Percentiles rank a stretch among this genome's conserved stretches.
These are phyloP conservation scores for Cyclotella atomus DNA, from an alignment of 108 stramenopile species.

Conservation along the genomic window DNA sequence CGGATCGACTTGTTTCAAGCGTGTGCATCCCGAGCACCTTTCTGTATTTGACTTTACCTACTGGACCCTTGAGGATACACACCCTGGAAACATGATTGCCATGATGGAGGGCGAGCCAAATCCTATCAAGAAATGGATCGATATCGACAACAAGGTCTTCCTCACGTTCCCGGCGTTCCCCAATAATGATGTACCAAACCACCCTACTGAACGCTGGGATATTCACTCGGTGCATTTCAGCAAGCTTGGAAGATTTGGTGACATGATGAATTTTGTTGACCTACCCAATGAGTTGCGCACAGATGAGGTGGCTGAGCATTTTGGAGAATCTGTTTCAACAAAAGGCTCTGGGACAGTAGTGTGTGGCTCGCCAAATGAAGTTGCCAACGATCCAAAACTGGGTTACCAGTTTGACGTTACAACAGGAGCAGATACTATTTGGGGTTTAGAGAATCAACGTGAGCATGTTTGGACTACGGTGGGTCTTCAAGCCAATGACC, in stretches of 20 bases:
- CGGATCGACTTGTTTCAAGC: conserved; percentile 25
- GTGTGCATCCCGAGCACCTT: conserved; percentile 49
- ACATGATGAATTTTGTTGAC: conserved; percentile 33
- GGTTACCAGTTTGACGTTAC: conserved; percentile 28
- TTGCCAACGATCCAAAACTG: conserved; percentile 51
- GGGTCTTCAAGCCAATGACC: conserved; percentile 67
- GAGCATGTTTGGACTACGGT: conserved; percentile 59
- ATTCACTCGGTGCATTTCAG: conserved; percentile 29
- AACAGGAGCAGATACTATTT: conserved; percentile 32
- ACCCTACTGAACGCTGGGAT: conserved; percentile 45
- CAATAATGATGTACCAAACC: conserved; percentile 16
- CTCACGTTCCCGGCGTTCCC: conserved; percentile 27
- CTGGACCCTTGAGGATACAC: conserved; percentile 36
- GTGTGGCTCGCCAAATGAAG: conserved; percentile 72
- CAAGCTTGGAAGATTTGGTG: conserved; percentile 40
- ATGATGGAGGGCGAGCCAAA: conserved; percentile 35
- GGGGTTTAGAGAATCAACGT: conserved; percentile 47
- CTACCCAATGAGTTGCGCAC: conserved; percentile 41
- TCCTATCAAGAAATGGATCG: conserved; percentile 52
- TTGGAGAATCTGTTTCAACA: conserved; percentile 32
- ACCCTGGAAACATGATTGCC: conserved; percentile 48
- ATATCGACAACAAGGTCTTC: conserved; percentile 21
- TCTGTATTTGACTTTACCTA: conserved; percentile 49
- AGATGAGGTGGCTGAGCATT: conserved; percentile 41
- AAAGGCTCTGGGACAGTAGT: conserved; percentile 39